Percentiles rank a stretch among this genome's conserved stretches.
phyloP scores from a whole-genome alignment of 441 rosid species.

The Viola pubescens region DNA sequence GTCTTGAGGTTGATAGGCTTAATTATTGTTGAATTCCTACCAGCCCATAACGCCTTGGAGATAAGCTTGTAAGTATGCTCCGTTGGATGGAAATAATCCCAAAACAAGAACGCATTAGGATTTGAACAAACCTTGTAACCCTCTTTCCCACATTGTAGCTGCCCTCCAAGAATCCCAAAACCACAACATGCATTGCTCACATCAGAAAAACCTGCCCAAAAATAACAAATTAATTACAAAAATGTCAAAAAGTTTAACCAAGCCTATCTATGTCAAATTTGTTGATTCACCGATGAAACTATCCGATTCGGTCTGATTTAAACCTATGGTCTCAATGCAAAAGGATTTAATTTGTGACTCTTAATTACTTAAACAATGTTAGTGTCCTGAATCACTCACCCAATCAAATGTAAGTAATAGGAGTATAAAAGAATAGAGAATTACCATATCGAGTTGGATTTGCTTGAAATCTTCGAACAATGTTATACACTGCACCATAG shows the following conservation, averaged over 20 bases:
- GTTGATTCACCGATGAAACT: no score
- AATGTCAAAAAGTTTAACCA: no score
- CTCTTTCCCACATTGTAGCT: conserved; percentile 44
- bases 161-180: conserved; percentile 35
- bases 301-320: no score
- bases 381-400: no score
- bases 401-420: no score
- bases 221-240: not conserved
- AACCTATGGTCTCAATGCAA: no score
- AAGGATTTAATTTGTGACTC: no score
- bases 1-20: conserved; percentile 44
- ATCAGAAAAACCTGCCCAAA: conserved; percentile 33
- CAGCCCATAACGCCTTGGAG: conserved; percentile 48
- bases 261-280: no score
- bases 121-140: conserved; percentile 46
- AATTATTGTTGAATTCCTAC: conserved; percentile 25
- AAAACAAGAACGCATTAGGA: conserved; percentile 35
- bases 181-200: conserved; percentile 52
- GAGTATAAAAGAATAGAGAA: not conserved
- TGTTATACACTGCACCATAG: conserved; percentile 42
- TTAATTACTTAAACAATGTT: no score
- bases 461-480: conserved; percentile 35
- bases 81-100: conserved; percentile 64
- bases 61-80: conserved; percentile 43
- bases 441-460: conserved; percentile 47